Evolutionary conservation across 225 moss, liverwort and hornwort species (phyloP).

Genomic region (Neckera pumila): DNA sequence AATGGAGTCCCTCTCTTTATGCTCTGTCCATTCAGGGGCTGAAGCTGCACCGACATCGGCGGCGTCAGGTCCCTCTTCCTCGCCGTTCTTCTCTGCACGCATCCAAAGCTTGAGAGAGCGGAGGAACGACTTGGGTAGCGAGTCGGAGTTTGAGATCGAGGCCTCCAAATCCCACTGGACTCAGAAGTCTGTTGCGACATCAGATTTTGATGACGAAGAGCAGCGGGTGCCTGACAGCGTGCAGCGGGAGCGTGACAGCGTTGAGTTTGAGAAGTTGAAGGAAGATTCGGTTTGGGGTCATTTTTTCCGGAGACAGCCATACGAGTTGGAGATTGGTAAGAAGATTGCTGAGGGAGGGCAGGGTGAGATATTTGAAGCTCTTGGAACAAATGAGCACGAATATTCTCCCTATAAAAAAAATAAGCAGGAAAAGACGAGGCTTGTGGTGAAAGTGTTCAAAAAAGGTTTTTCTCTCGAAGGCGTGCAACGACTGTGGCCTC

Average conservation of each 20-base stretch:
- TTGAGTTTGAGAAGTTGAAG: neutral
- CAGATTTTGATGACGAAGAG: neutral
- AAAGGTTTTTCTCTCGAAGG: neutral
- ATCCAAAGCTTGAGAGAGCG: neutral
- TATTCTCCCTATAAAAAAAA: too few relatives aligned
- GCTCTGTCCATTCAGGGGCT: neutral
- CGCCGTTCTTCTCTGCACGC: neutral
- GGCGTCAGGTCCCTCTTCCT: neutral
- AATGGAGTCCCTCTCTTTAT: neutral
- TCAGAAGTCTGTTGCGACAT: neutral
- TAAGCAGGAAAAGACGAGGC: too few relatives aligned
- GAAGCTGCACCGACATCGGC: too few relatives aligned
- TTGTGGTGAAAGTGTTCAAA: neutral
- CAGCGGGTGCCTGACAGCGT: neutral
- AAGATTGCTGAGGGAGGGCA: neutral
- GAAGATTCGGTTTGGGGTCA: neutral
- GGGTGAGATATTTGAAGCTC: neutral
- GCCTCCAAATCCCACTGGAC: neutral
- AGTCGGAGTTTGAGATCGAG: neutral
- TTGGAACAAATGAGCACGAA: neutral
- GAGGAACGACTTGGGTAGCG: neutral
- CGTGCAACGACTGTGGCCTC: neutral
- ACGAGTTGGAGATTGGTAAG: neutral
- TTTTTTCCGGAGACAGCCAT: neutral
- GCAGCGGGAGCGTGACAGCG: neutral